Conservation (phyloP, 768 basidiomycete species). For the Ephemerocybe angulata region DNA sequence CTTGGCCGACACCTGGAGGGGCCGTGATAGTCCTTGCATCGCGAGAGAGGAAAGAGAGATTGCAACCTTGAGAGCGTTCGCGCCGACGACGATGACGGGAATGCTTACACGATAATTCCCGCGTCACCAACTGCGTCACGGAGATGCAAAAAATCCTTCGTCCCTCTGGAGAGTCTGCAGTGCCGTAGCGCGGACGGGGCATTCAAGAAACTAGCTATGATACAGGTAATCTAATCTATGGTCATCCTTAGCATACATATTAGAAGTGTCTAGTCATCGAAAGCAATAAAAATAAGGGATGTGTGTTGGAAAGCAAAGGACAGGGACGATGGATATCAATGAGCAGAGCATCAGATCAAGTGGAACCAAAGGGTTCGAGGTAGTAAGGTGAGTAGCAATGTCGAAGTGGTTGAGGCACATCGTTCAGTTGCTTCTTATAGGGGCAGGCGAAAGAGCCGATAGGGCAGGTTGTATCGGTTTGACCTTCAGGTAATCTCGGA, state of each 20-base stretch:
- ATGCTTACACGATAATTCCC: conserved; percentile 18
- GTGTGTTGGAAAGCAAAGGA: neutral
- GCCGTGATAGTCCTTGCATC: conserved; percentile 6
- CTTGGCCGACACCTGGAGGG: conserved; percentile 1
- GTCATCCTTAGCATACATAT: conserved; percentile 2
- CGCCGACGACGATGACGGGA: conserved; percentile 8
- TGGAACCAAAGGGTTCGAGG: neutral
- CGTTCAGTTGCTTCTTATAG: conserved; percentile 10
- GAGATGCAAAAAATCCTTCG: neutral
- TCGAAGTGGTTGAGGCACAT: too few relatives aligned
- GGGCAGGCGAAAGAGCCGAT: conserved; percentile 16
- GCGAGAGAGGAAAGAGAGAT: neutral
- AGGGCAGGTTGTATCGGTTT: conserved; percentile 20
- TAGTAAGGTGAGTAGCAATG: too few relatives aligned
- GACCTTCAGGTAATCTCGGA: conserved; percentile 33
- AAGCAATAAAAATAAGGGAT: conserved; percentile 4
- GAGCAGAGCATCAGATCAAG: neutral
- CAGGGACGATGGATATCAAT: neutral
- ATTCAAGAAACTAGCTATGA: conserved; percentile 3
- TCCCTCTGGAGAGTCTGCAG: too few relatives aligned
- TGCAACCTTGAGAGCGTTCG: neutral
- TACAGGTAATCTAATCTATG: conserved; percentile 12
- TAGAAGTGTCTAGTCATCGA: neutral
- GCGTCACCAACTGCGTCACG: conserved; percentile 7
- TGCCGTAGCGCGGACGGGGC: too few relatives aligned